Conservation (phyloP, 2,329 filamentous ascomycete genomes). For the Cladophialophora bantiana region DNA sequence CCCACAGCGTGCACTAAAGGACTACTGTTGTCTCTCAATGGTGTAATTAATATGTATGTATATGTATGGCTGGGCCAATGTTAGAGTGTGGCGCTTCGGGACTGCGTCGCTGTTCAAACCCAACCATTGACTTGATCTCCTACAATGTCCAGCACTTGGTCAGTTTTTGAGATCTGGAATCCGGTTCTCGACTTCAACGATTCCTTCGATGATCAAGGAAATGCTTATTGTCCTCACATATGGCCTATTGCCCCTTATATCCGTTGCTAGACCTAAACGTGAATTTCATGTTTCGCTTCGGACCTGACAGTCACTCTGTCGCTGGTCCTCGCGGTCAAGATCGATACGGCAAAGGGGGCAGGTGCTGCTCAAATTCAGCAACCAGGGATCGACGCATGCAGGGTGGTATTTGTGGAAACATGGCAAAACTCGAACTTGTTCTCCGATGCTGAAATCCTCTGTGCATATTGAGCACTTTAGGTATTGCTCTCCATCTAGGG, state of each 20-base stretch:
- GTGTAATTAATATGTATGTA: too few relatives aligned
- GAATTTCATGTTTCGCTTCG: not conserved
- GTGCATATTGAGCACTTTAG: constrained; percentile 73
- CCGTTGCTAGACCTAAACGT: not conserved
- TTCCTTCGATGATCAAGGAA: not conserved
- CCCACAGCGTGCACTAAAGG: too few relatives aligned
- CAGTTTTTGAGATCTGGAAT: not conserved
- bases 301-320: not conserved
- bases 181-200: not conserved
- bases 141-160: not conserved
- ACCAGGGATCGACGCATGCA: constrained; percentile 72
- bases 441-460: constrained; percentile 70
- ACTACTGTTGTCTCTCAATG: too few relatives aligned
- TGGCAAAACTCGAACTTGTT: constrained; percentile 72
- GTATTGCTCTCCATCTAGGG: constrained; percentile 47
- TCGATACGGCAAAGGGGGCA: constrained; percentile 25
- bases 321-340: constrained; percentile 1
- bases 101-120: too few relatives aligned
- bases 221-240: not conserved
- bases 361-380: constrained; percentile 68
- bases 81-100: too few relatives aligned
- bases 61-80: too few relatives aligned
- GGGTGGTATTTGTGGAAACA: constrained; percentile 74
- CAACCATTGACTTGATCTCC: too few relatives aligned
- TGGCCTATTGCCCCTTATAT: not conserved